Evolutionary conservation across 768 basidiomycete genomes (phyloP), one percentile per base, ranked within the genome.

Genomic region (Chlorophyllum brunneum): DNA sequence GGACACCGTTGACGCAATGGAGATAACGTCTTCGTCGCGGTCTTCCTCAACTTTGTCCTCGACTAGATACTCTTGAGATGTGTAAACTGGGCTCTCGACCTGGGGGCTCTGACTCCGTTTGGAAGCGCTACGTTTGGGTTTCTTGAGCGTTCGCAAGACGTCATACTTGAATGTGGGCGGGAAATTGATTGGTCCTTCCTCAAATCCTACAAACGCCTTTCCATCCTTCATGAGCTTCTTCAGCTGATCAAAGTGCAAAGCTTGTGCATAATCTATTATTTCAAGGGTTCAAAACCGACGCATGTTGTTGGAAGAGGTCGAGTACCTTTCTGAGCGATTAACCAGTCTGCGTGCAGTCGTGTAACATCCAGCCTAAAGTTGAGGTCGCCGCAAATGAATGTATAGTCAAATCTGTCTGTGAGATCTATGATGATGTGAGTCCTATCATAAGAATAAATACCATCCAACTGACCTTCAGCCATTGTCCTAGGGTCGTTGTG

Each of bases 131-230:
- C 72, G 70, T 62, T 75, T 78, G 44, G 72, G 61, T 55, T 73
- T 75, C 65, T 82, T 86, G 16, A 77, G 63, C 2, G 78, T 77
- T 22, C 79, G 78, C 48, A 82, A 66, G 5, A 95, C 87, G 59
- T 95, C 86, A 62, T 92, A 93, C 61, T 97, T 97, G 78, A 95
- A 98, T 0, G 95, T 97, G 0, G 94, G 94, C 4, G 92, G 83
- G 57, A 98, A 98, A 59, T 85, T 64, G 54, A 97, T 97, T 0
- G 74, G 69, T 0, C 78, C 91, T 65, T 98, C 95, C 6, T 70
- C 61, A 61, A 97, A 97, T 6, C 92, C 92, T 13, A 72, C 71
- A 58, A 98, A 92, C 2, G 80, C 80, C 6, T 78, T 67, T 8
- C 78, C 76, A n/a, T 75, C 72, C 37, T 75, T 70, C 85, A 97